Base-by-base conservation (phyloP, 2,329 filamentous ascomycete species). In the Xylaria sp. region DNA sequence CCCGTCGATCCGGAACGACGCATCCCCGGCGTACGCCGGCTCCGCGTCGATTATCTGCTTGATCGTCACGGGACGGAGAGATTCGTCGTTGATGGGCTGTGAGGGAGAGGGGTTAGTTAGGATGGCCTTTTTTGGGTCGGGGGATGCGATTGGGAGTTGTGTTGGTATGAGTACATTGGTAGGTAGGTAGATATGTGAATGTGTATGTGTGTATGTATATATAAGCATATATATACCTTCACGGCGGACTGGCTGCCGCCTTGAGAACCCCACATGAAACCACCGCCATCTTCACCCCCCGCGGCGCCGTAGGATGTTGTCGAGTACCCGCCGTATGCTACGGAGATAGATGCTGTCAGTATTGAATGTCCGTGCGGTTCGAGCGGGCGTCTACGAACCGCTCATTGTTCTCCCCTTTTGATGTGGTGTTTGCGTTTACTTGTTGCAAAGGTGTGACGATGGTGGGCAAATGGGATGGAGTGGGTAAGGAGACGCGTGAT, bases 21-120 rank as follows among this genome's bases (percentile, higher is more conserved):
- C 89, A 65, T 84, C 84, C 1, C 89, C 88, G 77, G 92, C 87
- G 80, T 93, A 69, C 13, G 64, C 56, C n/a, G 70, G 90, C 70
- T 91, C 86, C 70, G 93, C 92, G 70, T 96, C 93, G 76, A 94
- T 84, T 65, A 97, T 87, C 81, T 99, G 96, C 80, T 97, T 97
- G 81, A 98, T 93, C 11, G 96, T 99, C 53, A 97, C 92, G 0
- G 96, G 94, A 50, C 96, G 92, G 59, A 99, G 87, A 22, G 93
- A 94, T 75, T 97, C 93, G 80, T 96, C 92, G 73, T 87, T 86
- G 78, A 91, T 91, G 67, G 83, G 82, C 85, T 89, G 66, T 17
- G n/a, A 10, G 29, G 59, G 67, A 62, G 69, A 5, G n/a, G 31
- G 53, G 20, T 20, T 42, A n/a, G 54, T 49, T 56, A 50, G 59